phyloP scores from a whole-genome alignment of 768 basidiomycete species.

The Exsudoporus frostii region DNA sequence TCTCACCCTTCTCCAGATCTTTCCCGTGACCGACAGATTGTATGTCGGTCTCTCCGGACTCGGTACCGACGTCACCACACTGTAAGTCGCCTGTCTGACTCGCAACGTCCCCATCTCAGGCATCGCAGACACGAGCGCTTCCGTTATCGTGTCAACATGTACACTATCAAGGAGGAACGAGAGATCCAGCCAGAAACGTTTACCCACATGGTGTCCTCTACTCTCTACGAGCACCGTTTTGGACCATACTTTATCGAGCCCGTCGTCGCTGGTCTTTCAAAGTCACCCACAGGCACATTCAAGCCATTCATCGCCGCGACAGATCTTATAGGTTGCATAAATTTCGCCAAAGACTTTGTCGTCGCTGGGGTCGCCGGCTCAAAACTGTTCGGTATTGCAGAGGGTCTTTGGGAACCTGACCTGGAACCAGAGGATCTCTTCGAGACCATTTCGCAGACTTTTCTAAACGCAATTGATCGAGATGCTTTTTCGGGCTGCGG shows the following conservation, averaged over 20 bases:
- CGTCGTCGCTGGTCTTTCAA: conserved; percentile 88
- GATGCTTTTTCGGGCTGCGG: conserved; percentile 99
- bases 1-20: conserved; percentile 56
- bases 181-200: conserved; percentile 96
- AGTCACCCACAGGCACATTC: conserved; percentile 62
- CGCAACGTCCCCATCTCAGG: not conserved
- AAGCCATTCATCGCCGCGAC: conserved; percentile 95
- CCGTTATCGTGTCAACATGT: conserved; percentile 96
- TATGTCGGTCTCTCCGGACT: conserved; percentile 91
- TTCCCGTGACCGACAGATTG: conserved; percentile 89
- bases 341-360: conserved; percentile 95
- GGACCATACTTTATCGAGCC: conserved; percentile 97
- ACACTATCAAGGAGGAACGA: conserved; percentile 98
- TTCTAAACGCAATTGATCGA: conserved; percentile 92
- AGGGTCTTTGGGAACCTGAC: conserved; percentile 98
- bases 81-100: conserved; percentile 48
- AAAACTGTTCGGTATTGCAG: conserved; percentile 95
- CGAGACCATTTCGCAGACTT: conserved; percentile 95
- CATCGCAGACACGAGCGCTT: conserved; percentile 75
- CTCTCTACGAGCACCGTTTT: conserved; percentile 93
- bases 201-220: conserved; percentile 91
- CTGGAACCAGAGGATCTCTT: conserved; percentile 95
- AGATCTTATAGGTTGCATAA: conserved; percentile 90
- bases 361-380: conserved; percentile 90
- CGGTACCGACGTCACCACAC: conserved; percentile 88